These are phyloP conservation scores for Prunus dulcis DNA, from an alignment of 306 rosid genomes.

Conservation along the genomic window DNA sequence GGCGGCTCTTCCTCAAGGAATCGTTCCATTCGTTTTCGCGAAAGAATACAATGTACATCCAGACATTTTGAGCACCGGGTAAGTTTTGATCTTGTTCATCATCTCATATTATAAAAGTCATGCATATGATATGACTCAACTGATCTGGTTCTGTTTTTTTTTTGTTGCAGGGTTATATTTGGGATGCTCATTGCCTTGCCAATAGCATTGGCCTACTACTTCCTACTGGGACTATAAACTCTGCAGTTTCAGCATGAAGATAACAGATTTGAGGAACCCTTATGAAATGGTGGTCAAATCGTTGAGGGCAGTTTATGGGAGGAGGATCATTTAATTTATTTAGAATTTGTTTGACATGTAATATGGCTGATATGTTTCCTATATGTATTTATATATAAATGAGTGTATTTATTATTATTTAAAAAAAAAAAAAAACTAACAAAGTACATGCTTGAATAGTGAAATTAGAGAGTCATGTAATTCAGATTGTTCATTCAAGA, in stretches of 20 bases:
- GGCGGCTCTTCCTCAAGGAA: slow-evolving; percentile 98
- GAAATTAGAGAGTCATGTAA: too few species aligned
- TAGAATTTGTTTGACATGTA: slow-evolving; percentile 12
- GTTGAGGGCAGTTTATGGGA: neutral
- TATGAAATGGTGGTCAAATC: slow-evolving; percentile 12
- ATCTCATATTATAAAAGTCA: neutral
- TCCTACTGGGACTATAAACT: slow-evolving; percentile 55
- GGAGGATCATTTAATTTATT: slow-evolving; percentile 13
- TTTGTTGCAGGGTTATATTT: slow-evolving; percentile 67
- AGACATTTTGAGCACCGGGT: slow-evolving; percentile 84
- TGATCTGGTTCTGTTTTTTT: slow-evolving; percentile 1
- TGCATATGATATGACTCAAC: slow-evolving; percentile 5
- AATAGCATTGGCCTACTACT: slow-evolving; percentile 69
- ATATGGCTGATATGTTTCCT: slow-evolving; percentile 6
- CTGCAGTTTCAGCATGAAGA: neutral
- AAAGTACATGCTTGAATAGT: too few species aligned
- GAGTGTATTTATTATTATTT: neutral
- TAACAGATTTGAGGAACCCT: neutral
- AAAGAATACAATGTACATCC: slow-evolving; percentile 85
- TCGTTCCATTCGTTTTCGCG: slow-evolving; percentile 94
- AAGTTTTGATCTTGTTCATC: slow-evolving; percentile 23
- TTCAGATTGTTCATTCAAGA: too few species aligned
- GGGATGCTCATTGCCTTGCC: slow-evolving; percentile 94
- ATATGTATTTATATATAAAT: neutral
- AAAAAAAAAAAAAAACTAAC: too few species aligned